Evolutionary conservation across 495 filamentous ascomycete species (phyloP).

Genomic region (Podospora pseudocomata): DNA sequence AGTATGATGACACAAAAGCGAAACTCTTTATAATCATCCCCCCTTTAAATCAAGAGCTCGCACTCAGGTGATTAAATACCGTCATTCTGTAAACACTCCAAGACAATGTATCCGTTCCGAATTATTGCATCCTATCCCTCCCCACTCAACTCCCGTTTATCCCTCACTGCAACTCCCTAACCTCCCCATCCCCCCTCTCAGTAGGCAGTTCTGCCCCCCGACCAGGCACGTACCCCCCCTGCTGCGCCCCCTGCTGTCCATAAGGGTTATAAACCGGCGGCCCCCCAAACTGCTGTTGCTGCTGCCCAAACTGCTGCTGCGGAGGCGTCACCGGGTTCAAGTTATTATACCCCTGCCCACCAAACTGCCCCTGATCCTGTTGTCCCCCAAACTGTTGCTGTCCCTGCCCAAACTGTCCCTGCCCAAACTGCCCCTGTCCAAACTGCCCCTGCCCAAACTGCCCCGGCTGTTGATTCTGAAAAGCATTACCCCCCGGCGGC

Average conservation of each 20-base stretch:
- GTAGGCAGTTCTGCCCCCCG: conserved; percentile 22
- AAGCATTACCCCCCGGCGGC: not conserved
- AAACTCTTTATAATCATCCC: too few relatives aligned
- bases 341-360: too few relatives aligned
- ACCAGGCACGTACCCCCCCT: not conserved
- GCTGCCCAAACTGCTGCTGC: not conserved
- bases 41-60: too few relatives aligned
- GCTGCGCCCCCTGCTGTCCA: not conserved
- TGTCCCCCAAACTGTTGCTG: not conserved
- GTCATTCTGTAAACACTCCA: too few relatives aligned
- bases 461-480: conserved; percentile 7
- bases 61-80: too few relatives aligned
- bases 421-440: not conserved
- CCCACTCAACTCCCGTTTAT: not conserved
- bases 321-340: too few relatives aligned
- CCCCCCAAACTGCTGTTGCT: conserved; percentile 17
- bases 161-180: conserved; percentile 17
- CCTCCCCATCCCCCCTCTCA: conserved; percentile 26
- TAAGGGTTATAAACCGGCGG: conserved; percentile 1
- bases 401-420: conserved; percentile 9
- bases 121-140: not conserved
- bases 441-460: conserved; percentile 10
- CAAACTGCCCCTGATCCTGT: too few relatives aligned
- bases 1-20: too few relatives aligned
- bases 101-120: not conserved